Base-by-base conservation (phyloP, 2,329 filamentous ascomycete species). In the Lasiodiplodia citricola region DNA sequence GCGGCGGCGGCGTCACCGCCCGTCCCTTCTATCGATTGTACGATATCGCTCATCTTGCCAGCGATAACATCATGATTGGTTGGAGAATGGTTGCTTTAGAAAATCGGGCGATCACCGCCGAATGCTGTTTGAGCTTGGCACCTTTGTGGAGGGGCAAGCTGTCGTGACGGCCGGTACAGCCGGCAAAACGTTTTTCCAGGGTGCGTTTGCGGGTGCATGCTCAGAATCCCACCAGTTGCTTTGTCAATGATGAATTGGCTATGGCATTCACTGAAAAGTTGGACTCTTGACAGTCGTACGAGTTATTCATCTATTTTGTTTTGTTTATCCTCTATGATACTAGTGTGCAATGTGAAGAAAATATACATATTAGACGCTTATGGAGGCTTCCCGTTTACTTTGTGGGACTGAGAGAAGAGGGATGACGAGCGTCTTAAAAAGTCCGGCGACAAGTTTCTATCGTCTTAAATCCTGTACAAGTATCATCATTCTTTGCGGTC, bases 41-140 rank as follows among this genome's bases (percentile, higher is more conserved):
- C 52, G 44, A 35, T 35, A 41, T 14, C 35, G 65, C 18, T 44
- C 65, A 67, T 60, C 10, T 37, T 67, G 55, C 16, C 23, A 38
- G 23, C 16, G 37, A 14, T 16, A 11, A 23, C 57, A 47, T 47
- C 21, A 21, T 31, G 37, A n/a, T 21, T 47, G 3, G 44, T 8
- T 1, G 57, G 14, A 7, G 38, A 25, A 28, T 6, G 37, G 31
- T 18, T 41, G n/a, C 13, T 38, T 25, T 21, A 41, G 35, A 58
- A 10, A 58, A 25, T 18, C n/a, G n/a, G n/a, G 16, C 11, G 58
- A 63, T 63, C 41, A 16, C 28, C 41, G 25, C n/a, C 28, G 18
- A 18, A 8, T 11, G 41, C 41, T 50, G 8, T 23, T n/a, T 37
- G 25, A 18, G 25, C 58, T 63, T 62, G 58, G 58, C 58, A n/a